phyloP scores from a whole-genome alignment of 305 asterid genomes.

The Ilex paraguariensis region DNA sequence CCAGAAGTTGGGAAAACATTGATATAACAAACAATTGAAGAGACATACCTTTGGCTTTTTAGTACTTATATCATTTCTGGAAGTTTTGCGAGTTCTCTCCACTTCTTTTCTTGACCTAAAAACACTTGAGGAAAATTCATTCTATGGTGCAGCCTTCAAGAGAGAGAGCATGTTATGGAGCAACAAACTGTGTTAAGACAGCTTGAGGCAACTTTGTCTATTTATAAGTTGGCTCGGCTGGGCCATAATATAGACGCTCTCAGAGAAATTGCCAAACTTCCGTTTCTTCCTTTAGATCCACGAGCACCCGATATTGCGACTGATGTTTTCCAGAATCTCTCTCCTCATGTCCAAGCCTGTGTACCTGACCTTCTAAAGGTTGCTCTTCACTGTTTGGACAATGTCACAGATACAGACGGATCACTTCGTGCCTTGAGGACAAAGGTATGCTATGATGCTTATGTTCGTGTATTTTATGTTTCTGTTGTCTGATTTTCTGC shows the following conservation, averaged over 20 bases:
- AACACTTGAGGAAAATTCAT: not conserved
- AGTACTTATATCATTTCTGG: too few species aligned
- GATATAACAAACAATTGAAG: too few species aligned
- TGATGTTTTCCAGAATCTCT: constrained; percentile 55
- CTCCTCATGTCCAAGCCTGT: constrained; percentile 87
- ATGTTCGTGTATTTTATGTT: not conserved
- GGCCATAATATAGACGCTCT: constrained; percentile 76
- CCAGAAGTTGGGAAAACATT: too few species aligned
- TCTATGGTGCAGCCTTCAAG: constrained; percentile 63
- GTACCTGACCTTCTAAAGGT: constrained; percentile 87
- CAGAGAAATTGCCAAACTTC: constrained; percentile 84
- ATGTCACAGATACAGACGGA: constrained; percentile 80
- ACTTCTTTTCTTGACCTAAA: constrained; percentile 3
- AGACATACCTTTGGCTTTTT: too few species aligned
- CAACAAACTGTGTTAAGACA: constrained; percentile 87
- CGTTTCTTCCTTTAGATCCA: constrained; percentile 92
- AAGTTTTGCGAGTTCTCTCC: not conserved
- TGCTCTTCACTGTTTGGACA: constrained; percentile 79
- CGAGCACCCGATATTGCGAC: constrained; percentile 52
- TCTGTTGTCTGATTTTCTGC: not conserved
- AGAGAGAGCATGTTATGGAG: constrained; percentile 73
- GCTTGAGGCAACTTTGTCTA: constrained; percentile 78
- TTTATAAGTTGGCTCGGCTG: constrained; percentile 63
- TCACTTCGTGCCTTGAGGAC: constrained; percentile 86
- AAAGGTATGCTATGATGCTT: constrained; percentile 43